Evolutionary conservation across 2,329 filamentous ascomycete species (phyloP).

Genomic region (Aureobasidium sp.): DNA sequence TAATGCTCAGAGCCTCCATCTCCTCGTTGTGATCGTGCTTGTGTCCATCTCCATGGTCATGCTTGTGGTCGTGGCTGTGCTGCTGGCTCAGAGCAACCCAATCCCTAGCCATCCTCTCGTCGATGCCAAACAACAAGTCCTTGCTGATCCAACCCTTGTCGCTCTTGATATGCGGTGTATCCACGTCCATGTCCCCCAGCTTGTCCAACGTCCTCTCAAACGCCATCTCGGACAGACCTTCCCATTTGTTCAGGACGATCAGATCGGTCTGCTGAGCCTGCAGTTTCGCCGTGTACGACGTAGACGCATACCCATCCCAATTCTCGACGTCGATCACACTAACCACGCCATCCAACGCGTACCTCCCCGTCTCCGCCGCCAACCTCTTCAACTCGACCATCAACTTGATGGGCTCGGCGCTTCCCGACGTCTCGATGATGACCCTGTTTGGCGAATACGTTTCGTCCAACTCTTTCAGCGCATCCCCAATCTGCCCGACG

Average conservation of each 20-base stretch:
- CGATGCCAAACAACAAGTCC: conserved; percentile 76
- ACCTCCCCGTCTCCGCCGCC: conserved; percentile 57
- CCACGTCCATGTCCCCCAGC: conserved; percentile 70
- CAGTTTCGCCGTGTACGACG: conserved; percentile 76
- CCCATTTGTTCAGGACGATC: conserved; percentile 92
- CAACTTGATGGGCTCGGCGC: conserved; percentile 72
- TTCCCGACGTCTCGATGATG: conserved; percentile 86
- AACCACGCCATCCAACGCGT: conserved; percentile 76
- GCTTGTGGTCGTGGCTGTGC: conserved; percentile 33
- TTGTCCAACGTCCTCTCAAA: conserved; percentile 72
- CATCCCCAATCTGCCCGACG: conserved; percentile 78
- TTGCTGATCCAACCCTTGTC: conserved; percentile 68
- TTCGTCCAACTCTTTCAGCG: conserved; percentile 63
- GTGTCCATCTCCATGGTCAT: conserved; percentile 26
- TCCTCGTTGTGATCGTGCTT: conserved; percentile 62
- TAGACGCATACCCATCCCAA: conserved; percentile 87
- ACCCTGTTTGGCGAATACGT: conserved; percentile 66
- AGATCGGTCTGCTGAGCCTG: conserved; percentile 87
- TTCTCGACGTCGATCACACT: conserved; percentile 92
- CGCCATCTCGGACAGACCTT: conserved; percentile 60
- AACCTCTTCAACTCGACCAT: conserved; percentile 84
- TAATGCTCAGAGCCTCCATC: conserved; percentile 84
- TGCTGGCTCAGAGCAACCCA: conserved; percentile 30
- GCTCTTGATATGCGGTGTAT: conserved; percentile 72
- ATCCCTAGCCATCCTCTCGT: conserved; percentile 62